phyloP scores from a whole-genome alignment of 1,284 basidiomycete species.

The Phenoliferia sp. region DNA sequence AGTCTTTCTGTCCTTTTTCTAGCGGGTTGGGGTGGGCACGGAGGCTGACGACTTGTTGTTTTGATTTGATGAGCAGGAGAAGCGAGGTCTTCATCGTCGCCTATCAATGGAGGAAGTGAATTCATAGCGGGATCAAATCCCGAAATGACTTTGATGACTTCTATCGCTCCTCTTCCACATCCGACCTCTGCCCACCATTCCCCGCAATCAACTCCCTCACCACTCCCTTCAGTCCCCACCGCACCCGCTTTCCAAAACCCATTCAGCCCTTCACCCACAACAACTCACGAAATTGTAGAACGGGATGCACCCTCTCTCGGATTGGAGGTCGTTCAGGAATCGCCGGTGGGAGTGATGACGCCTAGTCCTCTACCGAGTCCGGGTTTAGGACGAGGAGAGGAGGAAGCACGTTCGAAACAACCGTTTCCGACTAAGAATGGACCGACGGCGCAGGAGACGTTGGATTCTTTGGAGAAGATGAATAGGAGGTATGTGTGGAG shows the following conservation, averaged over 20 bases:
- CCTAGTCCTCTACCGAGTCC: background rate
- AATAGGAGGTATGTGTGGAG: background rate
- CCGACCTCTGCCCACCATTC: background rate
- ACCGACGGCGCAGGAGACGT: background rate
- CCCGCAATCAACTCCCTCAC: background rate
- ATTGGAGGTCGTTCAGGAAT: conserved; percentile 14
- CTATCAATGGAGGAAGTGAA: background rate
- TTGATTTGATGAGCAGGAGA: background rate
- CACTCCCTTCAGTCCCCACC: background rate
- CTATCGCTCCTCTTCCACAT: background rate
- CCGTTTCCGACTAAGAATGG: background rate
- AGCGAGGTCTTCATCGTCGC: background rate
- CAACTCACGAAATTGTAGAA: background rate
- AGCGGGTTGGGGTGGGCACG: background rate
- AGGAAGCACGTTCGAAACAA: background rate
- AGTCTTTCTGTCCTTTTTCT: background rate
- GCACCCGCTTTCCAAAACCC: background rate
- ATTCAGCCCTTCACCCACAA: background rate
- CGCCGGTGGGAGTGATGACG: conserved; percentile 4
- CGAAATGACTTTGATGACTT: background rate
- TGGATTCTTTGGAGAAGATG: background rate
- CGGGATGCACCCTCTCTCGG: background rate
- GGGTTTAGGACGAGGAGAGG: background rate
- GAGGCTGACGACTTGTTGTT: background rate
- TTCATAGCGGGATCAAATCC: background rate